Conservation (phyloP, 1,284 basidiomycete genomes). For the Heliocybe sulcata region DNA sequence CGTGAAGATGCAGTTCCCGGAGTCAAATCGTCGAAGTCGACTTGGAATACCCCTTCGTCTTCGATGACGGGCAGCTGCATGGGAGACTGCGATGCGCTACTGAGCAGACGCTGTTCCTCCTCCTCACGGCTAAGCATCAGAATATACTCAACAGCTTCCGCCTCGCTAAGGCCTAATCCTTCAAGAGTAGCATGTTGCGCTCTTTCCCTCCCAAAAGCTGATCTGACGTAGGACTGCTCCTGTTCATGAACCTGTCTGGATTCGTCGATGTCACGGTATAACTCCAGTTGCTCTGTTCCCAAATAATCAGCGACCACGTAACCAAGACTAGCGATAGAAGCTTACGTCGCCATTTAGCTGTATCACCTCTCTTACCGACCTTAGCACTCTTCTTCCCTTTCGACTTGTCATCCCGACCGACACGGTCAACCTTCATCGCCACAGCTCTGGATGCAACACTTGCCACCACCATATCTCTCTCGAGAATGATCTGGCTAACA, state of each 20-base stretch:
- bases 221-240: constrained; percentile 31
- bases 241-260: constrained; percentile 45
- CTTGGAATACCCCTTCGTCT: constrained; percentile 54
- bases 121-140: constrained; percentile 85
- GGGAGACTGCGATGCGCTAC: neutral
- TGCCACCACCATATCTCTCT: constrained; percentile 56
- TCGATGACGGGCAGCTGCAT: constrained; percentile 5
- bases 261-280: constrained; percentile 59
- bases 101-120: constrained; percentile 27
- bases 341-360: constrained; percentile 48
- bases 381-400: constrained; percentile 24
- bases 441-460: constrained; percentile 58
- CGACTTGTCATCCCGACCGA: constrained; percentile 22
- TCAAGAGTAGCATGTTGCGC: constrained; percentile 52
- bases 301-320: constrained; percentile 1
- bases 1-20: neutral
- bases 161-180: constrained; percentile 68
- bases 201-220: constrained; percentile 37
- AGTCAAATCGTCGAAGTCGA: constrained; percentile 41
- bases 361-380: constrained; percentile 15
- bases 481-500: constrained; percentile 59
- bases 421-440: constrained; percentile 60
- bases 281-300: constrained; percentile 50
- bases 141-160: constrained; percentile 75
- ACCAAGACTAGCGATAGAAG: constrained; percentile 14